Evolutionary conservation across 1,284 basidiomycete genomes (phyloP).

Genomic region (Pholiota adiposa): DNA sequence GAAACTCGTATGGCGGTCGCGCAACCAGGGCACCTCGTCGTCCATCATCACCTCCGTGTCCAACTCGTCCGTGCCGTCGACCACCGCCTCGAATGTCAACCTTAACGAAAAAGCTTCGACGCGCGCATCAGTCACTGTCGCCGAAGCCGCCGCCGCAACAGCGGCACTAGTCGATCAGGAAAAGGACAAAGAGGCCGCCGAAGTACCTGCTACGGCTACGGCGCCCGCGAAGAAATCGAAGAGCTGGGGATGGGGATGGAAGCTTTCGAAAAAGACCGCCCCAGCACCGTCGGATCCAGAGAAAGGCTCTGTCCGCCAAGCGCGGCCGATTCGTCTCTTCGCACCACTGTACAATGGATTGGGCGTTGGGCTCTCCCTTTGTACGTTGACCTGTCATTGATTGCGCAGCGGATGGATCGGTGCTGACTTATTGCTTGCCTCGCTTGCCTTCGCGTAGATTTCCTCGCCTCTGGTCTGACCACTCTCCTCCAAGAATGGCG

Average conservation of each 20-base stretch:
- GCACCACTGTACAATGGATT: slow-evolving; percentile 81
- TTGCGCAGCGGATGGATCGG: neutral
- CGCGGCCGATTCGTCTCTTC: slow-evolving; percentile 70
- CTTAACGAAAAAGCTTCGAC: slow-evolving; percentile 45
- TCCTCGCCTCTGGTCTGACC: slow-evolving; percentile 60
- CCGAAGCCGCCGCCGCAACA: slow-evolving; percentile 30
- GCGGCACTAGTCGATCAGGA: slow-evolving; percentile 39
- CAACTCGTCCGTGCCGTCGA: slow-evolving; percentile 42
- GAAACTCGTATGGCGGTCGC: slow-evolving; percentile 76
- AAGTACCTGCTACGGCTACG: slow-evolving; percentile 6
- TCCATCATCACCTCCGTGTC: slow-evolving; percentile 43
- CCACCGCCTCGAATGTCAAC: slow-evolving; percentile 54
- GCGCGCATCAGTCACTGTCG: slow-evolving; percentile 26
- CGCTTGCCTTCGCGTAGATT: no score
- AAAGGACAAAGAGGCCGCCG: slow-evolving; percentile 12
- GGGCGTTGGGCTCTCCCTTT: slow-evolving; percentile 64
- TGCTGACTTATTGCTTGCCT: neutral
- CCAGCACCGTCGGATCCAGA: slow-evolving; percentile 41
- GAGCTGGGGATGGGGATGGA: slow-evolving; percentile 42
- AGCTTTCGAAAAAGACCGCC: slow-evolving; percentile 39
- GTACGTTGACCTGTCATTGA: slow-evolving; percentile 40
- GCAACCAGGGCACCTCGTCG: slow-evolving; percentile 36
- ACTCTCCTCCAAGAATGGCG: slow-evolving; percentile 68
- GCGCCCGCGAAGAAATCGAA: slow-evolving; percentile 21
- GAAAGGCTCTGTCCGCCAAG: slow-evolving; percentile 47